Percentiles rank a stretch among this genome's conserved stretches.
phyloP scores from a whole-genome alignment of 805 yeast species.

The Cyberlindnera bimundalis region DNA sequence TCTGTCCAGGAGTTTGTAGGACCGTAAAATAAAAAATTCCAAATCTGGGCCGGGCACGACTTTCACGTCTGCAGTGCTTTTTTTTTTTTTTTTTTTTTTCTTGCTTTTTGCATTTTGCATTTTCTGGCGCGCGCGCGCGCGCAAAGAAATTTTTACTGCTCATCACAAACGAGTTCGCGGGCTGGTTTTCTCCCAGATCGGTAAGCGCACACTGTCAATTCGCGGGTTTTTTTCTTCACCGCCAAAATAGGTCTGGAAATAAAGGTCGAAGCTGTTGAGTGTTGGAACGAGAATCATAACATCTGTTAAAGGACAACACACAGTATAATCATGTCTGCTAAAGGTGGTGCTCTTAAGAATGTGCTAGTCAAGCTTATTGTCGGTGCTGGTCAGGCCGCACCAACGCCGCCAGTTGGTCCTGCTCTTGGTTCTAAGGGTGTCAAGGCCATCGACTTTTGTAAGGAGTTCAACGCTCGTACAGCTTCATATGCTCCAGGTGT shows the following conservation, averaged over 20 bases:
- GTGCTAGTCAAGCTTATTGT: slow-evolving; percentile 85
- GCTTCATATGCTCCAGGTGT: slow-evolving; percentile 81
- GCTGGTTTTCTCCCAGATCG: no score
- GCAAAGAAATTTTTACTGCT: no score
- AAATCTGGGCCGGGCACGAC: slow-evolving; percentile 3
- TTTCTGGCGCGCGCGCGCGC: slow-evolving; percentile 1
- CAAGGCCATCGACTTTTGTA: slow-evolving; percentile 96
- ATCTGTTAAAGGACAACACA: no score
- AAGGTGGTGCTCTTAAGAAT: slow-evolving; percentile 27
- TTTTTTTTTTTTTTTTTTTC: no score
- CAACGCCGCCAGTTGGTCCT: slow-evolving; percentile 99
- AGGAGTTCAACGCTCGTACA: slow-evolving; percentile 96
- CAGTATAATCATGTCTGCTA: slow-evolving; percentile 22
- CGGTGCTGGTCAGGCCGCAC: slow-evolving; percentile 97
- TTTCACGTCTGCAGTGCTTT: no score
- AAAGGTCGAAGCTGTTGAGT: no score
- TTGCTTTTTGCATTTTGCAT: no score
- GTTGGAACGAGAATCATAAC: no score
- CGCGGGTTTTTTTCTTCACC: background rate
- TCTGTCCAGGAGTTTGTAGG: no score
- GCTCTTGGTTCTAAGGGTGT: slow-evolving; percentile 98
- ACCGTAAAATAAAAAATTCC: slow-evolving; percentile 1
- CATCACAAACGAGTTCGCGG: slow-evolving; percentile 3
- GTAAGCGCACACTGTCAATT: no score
- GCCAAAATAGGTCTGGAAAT: no score